A percentile compares a stretch with the other conserved stretches of the same genome.
Evolutionary conservation across 2,329 filamentous ascomycete genomes (phyloP).

Genomic region (Pseudogymnoascus sp.): DNA sequence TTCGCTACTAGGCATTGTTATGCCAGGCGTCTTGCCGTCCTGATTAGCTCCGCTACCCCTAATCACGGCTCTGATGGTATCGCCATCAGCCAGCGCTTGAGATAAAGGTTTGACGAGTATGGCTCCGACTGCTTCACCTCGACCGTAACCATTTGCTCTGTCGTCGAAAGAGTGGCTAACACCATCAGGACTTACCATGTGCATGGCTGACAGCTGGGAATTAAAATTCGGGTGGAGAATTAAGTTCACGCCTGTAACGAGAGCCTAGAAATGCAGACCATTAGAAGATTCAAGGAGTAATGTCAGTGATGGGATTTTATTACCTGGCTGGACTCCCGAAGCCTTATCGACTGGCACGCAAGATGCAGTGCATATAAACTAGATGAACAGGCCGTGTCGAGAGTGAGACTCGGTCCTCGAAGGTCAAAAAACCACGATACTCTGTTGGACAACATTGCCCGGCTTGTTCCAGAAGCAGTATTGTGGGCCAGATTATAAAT

Average conservation of each 20-base stretch:
- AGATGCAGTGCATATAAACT: conserved; percentile 48
- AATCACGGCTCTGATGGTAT: conserved; percentile 50
- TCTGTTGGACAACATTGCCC: conserved; percentile 46
- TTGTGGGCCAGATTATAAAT: conserved; percentile 24
- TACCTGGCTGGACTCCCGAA: conserved; percentile 31
- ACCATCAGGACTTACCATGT: conserved; percentile 39
- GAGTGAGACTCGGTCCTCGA: conserved; percentile 35
- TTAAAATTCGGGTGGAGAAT: conserved; percentile 17
- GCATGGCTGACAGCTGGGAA: conserved; percentile 16
- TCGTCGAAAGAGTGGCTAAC: conserved; percentile 45
- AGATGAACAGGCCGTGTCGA: conserved; percentile 47
- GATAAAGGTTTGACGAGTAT: conserved; percentile 51
- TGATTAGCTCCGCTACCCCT: conserved; percentile 44
- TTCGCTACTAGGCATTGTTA: conserved; percentile 44
- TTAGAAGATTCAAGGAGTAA: too few relatives aligned
- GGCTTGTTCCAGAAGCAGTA: conserved; percentile 45
- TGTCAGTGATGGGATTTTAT: not conserved
- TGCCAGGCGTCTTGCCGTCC: conserved; percentile 50
- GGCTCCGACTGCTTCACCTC: conserved; percentile 54
- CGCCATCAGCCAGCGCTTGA: conserved; percentile 51
- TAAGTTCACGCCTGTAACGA: conserved; percentile 20
- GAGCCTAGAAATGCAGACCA: conserved; percentile 8
- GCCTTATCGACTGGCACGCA: conserved; percentile 43
- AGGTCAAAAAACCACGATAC: conserved; percentile 48
- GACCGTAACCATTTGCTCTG: conserved; percentile 55